Conservation (phyloP, 352 stramenopile species). For the Globisporangium paddicum region DNA sequence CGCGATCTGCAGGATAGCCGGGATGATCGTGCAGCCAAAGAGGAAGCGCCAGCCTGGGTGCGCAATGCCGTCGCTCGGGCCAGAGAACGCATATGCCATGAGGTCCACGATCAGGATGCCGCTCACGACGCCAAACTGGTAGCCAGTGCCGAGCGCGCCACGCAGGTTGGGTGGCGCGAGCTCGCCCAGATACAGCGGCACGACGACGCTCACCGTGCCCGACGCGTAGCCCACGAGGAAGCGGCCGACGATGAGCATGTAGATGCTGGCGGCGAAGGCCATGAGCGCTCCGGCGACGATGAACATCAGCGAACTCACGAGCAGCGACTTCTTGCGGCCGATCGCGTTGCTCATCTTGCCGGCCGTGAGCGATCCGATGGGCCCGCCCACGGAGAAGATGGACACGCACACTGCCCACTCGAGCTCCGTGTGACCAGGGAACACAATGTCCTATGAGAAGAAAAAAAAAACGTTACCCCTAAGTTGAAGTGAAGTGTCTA, state of each 20-base stretch:
- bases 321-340: slow-evolving; percentile 56
- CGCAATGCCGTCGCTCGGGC: slow-evolving; percentile 42
- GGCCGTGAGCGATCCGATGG: slow-evolving; percentile 57
- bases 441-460: slow-evolving; percentile 44
- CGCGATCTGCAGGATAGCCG: slow-evolving; percentile 56
- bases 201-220: slow-evolving; percentile 65
- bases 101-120: slow-evolving; percentile 42
- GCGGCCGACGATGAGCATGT: slow-evolving; percentile 61
- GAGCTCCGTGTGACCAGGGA: slow-evolving; percentile 55
- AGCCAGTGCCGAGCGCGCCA: slow-evolving; percentile 63
- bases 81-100: slow-evolving; percentile 57
- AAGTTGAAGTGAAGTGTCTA: neutral
- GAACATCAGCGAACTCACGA: slow-evolving; percentile 61
- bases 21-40: slow-evolving; percentile 62
- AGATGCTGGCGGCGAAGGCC: slow-evolving; percentile 60
- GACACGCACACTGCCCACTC: slow-evolving; percentile 68
- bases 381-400: slow-evolving; percentile 58
- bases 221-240: slow-evolving; percentile 70
- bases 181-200: slow-evolving; percentile 67
- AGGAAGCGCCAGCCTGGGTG: slow-evolving; percentile 65
- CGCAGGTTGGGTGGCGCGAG: slow-evolving; percentile 68
- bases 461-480: no score
- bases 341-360: slow-evolving; percentile 49
- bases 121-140: slow-evolving; percentile 69
- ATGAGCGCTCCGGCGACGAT: slow-evolving; percentile 57